Evolutionary conservation across 306 rosid species (phyloP).

Genomic region (Inga oerstediana): DNA sequence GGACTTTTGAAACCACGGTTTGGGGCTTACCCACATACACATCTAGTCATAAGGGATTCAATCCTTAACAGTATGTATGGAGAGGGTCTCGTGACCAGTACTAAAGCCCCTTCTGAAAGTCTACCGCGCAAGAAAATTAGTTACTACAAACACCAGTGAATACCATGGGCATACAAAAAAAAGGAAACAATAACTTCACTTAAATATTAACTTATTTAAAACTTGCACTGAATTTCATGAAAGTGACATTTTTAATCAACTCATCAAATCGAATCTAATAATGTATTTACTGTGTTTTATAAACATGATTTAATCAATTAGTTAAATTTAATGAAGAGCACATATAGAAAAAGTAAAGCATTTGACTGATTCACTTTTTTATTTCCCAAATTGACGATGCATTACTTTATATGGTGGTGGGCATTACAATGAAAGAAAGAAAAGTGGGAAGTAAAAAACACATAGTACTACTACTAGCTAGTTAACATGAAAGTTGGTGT

Average conservation of each 20-base stretch:
- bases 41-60: too few species aligned
- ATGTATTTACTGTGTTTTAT: background rate
- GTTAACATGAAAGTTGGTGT: constrained; percentile 8
- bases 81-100: too few species aligned
- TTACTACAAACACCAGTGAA: too few species aligned
- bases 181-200: background rate
- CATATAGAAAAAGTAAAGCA: background rate
- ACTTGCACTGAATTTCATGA: background rate
- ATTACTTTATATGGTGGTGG: background rate
- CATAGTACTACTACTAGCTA: background rate
- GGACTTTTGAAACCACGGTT: too few species aligned
- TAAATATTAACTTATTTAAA: too few species aligned
- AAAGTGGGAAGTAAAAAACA: background rate
- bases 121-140: too few species aligned
- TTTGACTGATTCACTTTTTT: background rate
- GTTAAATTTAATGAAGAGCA: background rate
- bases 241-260: background rate
- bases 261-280: background rate
- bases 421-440: background rate
- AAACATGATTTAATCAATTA: background rate
- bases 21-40: too few species aligned
- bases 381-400: background rate
- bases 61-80: too few species aligned
- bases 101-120: too few species aligned
- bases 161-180: too few species aligned